Evolutionary conservation across 192 early-diverging fungal species (phyloP), one percentile per base, ranked within the genome.

Genomic region (Coemansia umbellata): DNA sequence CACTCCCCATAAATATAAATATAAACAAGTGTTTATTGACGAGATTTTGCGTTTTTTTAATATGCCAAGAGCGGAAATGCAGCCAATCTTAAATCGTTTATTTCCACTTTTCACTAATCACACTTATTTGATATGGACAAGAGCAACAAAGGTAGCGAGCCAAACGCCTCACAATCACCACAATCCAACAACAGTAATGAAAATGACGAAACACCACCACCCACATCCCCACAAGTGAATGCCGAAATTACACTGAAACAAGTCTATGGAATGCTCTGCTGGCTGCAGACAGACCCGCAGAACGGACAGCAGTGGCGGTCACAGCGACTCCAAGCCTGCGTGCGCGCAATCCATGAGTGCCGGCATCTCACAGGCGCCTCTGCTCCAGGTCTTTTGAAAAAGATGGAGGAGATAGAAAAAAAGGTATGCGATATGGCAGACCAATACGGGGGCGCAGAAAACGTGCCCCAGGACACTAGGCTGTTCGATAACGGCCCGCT

Each of bases 191-290:
- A n/a, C n/a, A n/a, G n/a, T n/a, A n/a, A n/a, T n/a, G n/a, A n/a
- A n/a, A n/a, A n/a, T n/a, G n/a, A n/a, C n/a, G n/a, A n/a, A n/a
- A n/a, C n/a, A n/a, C n/a, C n/a, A n/a, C n/a, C n/a, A n/a, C n/a
- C n/a, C n/a, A n/a, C n/a, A n/a, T n/a, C n/a, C n/a, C n/a, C n/a
- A n/a, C n/a, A n/a, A n/a, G n/a, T n/a, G n/a, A n/a, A n/a, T n/a
- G 8, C 43, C 13, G 43, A 45, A 13, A 14, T 45, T 15, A 45
- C 43, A 31, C 31, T 49, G 5, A 35, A 49, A 19, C 32, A 72
- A 33, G 47, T 72, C 6, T 72, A 72, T 31, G 61, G 69, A 17
- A 64, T 72, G 60, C 55, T 72, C 19, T 72, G 69, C 49, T 72
- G 69, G 69, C 37, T 72, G 36, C 53, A 58, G 18, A 28, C 59